A percentile compares a stretch with the other conserved stretches of the same genome.
Evolutionary conservation across 495 filamentous ascomycete genomes (phyloP).

Genomic region (Neurospora tetraspora): DNA sequence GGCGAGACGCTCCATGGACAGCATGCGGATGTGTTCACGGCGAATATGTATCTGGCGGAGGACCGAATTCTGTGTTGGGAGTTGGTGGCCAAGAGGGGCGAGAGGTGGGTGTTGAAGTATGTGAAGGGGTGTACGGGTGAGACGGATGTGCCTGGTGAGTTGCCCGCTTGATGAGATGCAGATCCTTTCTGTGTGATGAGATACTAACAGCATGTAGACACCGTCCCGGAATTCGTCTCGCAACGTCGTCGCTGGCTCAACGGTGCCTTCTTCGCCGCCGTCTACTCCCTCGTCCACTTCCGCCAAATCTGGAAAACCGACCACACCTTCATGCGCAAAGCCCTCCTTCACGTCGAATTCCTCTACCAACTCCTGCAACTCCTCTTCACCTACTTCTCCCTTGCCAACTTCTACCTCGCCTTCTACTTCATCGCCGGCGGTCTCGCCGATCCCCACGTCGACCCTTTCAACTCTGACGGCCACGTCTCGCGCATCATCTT

Average conservation of each 20-base stretch:
- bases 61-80: slow-evolving; percentile 99
- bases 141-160: slow-evolving; percentile 89
- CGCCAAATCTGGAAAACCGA: slow-evolving; percentile 89
- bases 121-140: slow-evolving; percentile 92
- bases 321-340: slow-evolving; percentile 79
- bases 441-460: slow-evolving; percentile 67
- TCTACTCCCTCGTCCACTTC: slow-evolving; percentile 94
- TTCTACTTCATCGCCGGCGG: slow-evolving; percentile 98
- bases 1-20: slow-evolving; percentile 95
- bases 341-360: slow-evolving; percentile 91
- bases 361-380: slow-evolving; percentile 87
- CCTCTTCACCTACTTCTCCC: slow-evolving; percentile 93
- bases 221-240: slow-evolving; percentile 88
- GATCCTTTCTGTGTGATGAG: background rate
- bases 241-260: slow-evolving; percentile 96
- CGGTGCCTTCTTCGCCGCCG: slow-evolving; percentile 96
- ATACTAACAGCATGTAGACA: slow-evolving; percentile 33
- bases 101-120: slow-evolving; percentile 96
- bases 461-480: slow-evolving; percentile 74
- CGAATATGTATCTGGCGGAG: slow-evolving; percentile 98
- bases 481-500: slow-evolving; percentile 75
- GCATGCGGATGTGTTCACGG: slow-evolving; percentile 96
- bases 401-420: slow-evolving; percentile 97
- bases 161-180: background rate
- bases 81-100: slow-evolving; percentile 87